Evolutionary conservation across 1,284 basidiomycete species (phyloP).

Genomic region (Mycena citricolor): DNA sequence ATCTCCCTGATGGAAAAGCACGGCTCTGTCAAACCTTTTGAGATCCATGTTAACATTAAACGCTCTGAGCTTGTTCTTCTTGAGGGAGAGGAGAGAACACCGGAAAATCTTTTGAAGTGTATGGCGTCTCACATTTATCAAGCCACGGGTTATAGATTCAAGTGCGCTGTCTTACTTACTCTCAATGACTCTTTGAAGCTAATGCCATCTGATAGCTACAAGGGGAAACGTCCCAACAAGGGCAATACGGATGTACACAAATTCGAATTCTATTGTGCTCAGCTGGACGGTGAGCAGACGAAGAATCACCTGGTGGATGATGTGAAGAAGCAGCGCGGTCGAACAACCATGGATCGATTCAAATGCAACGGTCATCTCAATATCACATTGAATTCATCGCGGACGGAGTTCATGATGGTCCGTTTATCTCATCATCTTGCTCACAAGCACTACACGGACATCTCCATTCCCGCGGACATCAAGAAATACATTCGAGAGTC

Average conservation of each 20-base stretch:
- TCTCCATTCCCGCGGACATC: constrained; percentile 2
- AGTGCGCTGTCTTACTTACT: background rate
- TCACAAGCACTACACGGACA: constrained; percentile 18
- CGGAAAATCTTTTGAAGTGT: constrained; percentile 4
- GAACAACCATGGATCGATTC: constrained; percentile 16
- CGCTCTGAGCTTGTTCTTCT: background rate
- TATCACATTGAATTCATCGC: constrained; percentile 9
- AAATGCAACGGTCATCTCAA: constrained; percentile 14
- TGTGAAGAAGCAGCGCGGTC: constrained; percentile 5
- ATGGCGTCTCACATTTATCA: constrained; percentile 3
- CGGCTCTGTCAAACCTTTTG: too few relatives aligned
- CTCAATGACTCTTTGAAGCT: background rate
- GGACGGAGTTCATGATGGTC: constrained; percentile 6
- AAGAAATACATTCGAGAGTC: constrained; percentile 12
- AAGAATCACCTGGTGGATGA: constrained; percentile 10
- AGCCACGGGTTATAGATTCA: constrained; percentile 5
- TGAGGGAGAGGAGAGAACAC: background rate
- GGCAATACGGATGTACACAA: background rate
- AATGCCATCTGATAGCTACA: constrained; percentile 1
- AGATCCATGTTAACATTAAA: constrained; percentile 1
- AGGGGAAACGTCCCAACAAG: too few relatives aligned
- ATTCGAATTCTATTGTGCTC: constrained; percentile 20
- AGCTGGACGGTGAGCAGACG: constrained; percentile 12
- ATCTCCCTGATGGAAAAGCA: too few relatives aligned
- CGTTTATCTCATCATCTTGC: constrained; percentile 10